A percentile compares a stretch with the other conserved stretches of the same genome.
These are phyloP conservation scores for Myxozyma nipponensis DNA, from an alignment of 805 yeast species.

Conservation along the genomic window DNA sequence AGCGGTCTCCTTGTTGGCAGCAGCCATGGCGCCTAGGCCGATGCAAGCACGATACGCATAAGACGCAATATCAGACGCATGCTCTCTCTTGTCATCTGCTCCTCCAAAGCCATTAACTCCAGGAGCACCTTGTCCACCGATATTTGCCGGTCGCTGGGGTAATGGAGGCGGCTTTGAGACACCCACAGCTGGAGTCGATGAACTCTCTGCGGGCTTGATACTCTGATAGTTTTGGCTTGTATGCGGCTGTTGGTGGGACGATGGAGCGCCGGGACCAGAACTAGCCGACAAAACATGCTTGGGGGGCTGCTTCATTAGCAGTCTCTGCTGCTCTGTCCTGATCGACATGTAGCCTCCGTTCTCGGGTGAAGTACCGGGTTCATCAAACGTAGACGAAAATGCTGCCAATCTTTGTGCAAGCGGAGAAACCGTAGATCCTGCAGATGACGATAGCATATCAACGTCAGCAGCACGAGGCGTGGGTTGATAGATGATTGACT, in stretches of 20 bases:
- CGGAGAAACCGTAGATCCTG: conserved; percentile 18
- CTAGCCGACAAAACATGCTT: not conserved
- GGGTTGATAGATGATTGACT: not conserved
- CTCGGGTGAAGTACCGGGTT: conserved; percentile 17
- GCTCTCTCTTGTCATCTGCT: not conserved
- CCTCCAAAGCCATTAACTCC: conserved; percentile 1
- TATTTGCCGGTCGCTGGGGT: conserved; percentile 15
- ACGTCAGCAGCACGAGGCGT: conserved; percentile 6
- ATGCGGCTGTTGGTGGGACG: too few species aligned
- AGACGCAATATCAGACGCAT: conserved; percentile 13
- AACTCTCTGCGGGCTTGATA: not conserved
- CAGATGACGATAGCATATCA: conserved; percentile 22
- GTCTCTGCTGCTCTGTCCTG: not conserved
- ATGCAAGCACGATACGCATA: conserved; percentile 22
- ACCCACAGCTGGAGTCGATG: not conserved
- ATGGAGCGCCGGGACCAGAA: not conserved
- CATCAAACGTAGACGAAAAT: conserved; percentile 21
- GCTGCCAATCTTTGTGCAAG: conserved; percentile 20
- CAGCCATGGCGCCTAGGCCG: conserved; percentile 3
- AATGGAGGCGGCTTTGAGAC: conserved; percentile 7
- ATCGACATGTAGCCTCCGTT: conserved; percentile 9
- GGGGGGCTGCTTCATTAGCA: not conserved
- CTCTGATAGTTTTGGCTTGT: not conserved
- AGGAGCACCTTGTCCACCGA: conserved; percentile 8
- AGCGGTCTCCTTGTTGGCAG: not conserved